phyloP scores from a whole-genome alignment of 495 filamentous ascomycete genomes.

The Talaromyces proteolyticus region DNA sequence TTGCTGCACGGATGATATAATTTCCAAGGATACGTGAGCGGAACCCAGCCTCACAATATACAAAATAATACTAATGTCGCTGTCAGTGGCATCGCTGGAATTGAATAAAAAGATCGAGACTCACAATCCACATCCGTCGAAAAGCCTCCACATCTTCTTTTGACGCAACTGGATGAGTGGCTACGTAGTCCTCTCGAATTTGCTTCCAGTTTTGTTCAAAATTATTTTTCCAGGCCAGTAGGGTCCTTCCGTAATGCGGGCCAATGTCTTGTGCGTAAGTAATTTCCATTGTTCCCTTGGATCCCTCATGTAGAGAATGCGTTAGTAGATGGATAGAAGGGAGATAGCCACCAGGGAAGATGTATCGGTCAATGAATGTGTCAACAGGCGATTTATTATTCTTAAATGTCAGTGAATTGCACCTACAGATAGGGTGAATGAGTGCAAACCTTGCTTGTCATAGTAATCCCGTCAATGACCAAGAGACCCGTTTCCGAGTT shows the following conservation, averaged over 20 bases:
- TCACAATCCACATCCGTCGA: conserved; percentile 60
- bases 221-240: conserved; percentile 60
- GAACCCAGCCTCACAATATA: conserved; percentile 69
- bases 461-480: conserved; percentile 71
- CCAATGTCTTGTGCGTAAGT: conserved; percentile 63
- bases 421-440: too few relatives aligned
- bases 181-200: conserved; percentile 49
- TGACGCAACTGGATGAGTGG: conserved; percentile 48
- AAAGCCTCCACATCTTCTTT: conserved; percentile 57
- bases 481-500: conserved; percentile 60
- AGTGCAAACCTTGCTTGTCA: conserved; percentile 53
- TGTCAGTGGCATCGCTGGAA: not conserved
- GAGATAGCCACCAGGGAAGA: conserved; percentile 69
- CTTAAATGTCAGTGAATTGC: conserved; percentile 7
- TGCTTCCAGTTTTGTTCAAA: conserved; percentile 51
- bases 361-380: conserved; percentile 66
- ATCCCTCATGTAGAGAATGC: conserved; percentile 50
- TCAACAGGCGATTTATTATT: conserved; percentile 25
- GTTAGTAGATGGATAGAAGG: conserved; percentile 60
- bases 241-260: conserved; percentile 61
- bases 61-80: conserved; percentile 56
- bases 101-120: conserved; percentile 5
- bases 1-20: conserved; percentile 50
- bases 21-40: conserved; percentile 63
- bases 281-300: conserved; percentile 51